These are phyloP conservation scores for Calvatia gigantea DNA, from an alignment of 768 basidiomycete species.

Conservation along the genomic window DNA sequence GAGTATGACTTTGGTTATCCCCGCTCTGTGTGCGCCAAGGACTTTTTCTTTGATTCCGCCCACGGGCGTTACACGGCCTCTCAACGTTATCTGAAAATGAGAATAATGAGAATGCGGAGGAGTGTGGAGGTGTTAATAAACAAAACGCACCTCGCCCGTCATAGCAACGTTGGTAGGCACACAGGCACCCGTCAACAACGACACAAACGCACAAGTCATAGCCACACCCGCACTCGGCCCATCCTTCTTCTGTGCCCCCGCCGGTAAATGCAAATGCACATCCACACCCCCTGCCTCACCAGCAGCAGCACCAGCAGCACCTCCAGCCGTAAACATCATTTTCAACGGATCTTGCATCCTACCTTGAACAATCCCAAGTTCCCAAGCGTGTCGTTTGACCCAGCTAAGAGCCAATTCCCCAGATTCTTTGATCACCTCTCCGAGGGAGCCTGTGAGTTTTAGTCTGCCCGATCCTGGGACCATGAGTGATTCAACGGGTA, in stretches of 20 bases:
- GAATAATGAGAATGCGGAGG: neutral
- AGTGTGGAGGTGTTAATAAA: neutral
- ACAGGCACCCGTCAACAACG: slow-evolving; percentile 72
- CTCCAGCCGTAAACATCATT: slow-evolving; percentile 27
- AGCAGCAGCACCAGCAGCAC: slow-evolving; percentile 20
- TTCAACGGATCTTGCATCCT: slow-evolving; percentile 74
- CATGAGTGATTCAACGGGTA: slow-evolving; percentile 81
- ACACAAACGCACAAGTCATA: slow-evolving; percentile 87
- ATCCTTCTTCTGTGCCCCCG: slow-evolving; percentile 91
- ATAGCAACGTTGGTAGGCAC: slow-evolving; percentile 76
- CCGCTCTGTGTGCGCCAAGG: slow-evolving; percentile 85
- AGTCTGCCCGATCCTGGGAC: slow-evolving; percentile 74
- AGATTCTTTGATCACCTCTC: slow-evolving; percentile 89
- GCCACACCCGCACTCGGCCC: slow-evolving; percentile 90
- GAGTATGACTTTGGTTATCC: slow-evolving; percentile 78
- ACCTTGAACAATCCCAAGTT: slow-evolving; percentile 69
- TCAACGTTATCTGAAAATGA: slow-evolving; percentile 62
- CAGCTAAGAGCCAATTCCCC: slow-evolving; percentile 89
- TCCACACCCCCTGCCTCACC: slow-evolving; percentile 46
- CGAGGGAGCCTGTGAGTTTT: slow-evolving; percentile 79
- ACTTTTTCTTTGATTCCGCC: slow-evolving; percentile 94
- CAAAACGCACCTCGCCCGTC: slow-evolving; percentile 74
- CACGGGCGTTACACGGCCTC: slow-evolving; percentile 78
- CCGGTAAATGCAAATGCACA: slow-evolving; percentile 84
- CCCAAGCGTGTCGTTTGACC: slow-evolving; percentile 85